Evolutionary conservation across 352 stramenopile species (phyloP).

Genomic region (Pseudoperonospora humuli): DNA sequence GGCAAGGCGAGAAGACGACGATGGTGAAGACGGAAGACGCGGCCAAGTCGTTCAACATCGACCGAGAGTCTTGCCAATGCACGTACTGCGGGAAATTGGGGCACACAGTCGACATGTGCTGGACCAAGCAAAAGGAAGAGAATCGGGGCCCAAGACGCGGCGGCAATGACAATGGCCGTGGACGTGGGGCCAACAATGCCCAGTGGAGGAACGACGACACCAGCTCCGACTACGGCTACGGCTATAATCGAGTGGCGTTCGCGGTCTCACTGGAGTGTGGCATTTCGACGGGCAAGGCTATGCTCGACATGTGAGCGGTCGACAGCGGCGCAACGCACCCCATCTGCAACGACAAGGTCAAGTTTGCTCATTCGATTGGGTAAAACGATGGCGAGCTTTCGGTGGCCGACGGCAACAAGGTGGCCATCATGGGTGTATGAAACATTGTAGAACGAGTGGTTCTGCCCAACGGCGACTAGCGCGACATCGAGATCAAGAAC

Average conservation of each 20-base stretch:
- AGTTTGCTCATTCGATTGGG: not conserved
- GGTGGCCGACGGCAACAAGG: slow-evolving; percentile 4
- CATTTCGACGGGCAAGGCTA: slow-evolving; percentile 3
- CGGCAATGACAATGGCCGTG: slow-evolving; percentile 2
- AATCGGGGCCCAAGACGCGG: slow-evolving; percentile 2
- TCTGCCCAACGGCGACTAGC: slow-evolving; percentile 4
- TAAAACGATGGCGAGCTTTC: not conserved
- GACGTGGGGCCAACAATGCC: slow-evolving; percentile 8
- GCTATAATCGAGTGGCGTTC: slow-evolving; percentile 7
- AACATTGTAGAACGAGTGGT: not conserved
- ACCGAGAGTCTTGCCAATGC: too few species aligned
- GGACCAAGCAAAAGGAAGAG: slow-evolving; percentile 17
- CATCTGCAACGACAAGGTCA: not conserved
- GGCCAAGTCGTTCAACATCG: slow-evolving; percentile 8
- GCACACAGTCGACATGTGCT: slow-evolving; percentile 15
- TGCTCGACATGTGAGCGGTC: slow-evolving; percentile 3
- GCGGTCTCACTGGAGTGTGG: slow-evolving; percentile 13
- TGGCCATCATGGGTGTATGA: not conserved
- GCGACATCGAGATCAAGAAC: slow-evolving; percentile 9
- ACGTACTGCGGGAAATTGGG: slow-evolving; percentile 17
- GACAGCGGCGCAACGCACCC: slow-evolving; percentile 14
- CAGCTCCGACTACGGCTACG: not conserved
- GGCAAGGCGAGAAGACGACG: slow-evolving; percentile 12
- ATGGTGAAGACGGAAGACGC: too few species aligned
- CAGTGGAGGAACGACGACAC: slow-evolving; percentile 1